Conservation (phyloP, 805 yeast genomes). For the Spathaspora sp. region DNA sequence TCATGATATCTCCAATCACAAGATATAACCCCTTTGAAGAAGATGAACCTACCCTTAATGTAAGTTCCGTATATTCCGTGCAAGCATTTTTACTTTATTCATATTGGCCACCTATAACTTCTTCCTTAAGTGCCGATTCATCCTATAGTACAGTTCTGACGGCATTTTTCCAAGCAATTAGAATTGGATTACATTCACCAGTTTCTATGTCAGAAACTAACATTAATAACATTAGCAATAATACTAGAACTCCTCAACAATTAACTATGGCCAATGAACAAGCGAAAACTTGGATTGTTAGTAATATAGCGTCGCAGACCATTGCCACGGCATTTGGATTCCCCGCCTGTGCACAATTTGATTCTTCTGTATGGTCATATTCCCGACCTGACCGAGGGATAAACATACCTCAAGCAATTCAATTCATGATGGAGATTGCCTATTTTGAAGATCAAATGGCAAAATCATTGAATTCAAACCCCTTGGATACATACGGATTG, state of each 20-base stretch:
- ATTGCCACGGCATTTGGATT: slow-evolving; percentile 92
- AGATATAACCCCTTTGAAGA: slow-evolving; percentile 74
- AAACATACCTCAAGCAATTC: slow-evolving; percentile 55
- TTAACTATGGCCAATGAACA: slow-evolving; percentile 64
- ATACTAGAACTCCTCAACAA: slow-evolving; percentile 36
- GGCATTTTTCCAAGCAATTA: slow-evolving; percentile 87
- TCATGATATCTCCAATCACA: slow-evolving; percentile 86
- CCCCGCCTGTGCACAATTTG: slow-evolving; percentile 88
- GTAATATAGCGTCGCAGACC: slow-evolving; percentile 85
- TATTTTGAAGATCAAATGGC: slow-evolving; percentile 84
- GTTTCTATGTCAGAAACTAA: slow-evolving; percentile 6
- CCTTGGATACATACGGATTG: slow-evolving; percentile 61
- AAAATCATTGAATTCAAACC: slow-evolving; percentile 68
- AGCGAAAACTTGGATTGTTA: slow-evolving; percentile 86
- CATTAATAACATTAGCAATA: slow-evolving; percentile 18
- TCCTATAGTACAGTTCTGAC: slow-evolving; percentile 94
- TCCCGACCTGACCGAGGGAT: slow-evolving; percentile 44
- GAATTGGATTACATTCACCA: slow-evolving; percentile 85
- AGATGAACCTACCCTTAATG: slow-evolving; percentile 80
- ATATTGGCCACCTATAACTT: slow-evolving; percentile 94
- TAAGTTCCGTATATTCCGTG: slow-evolving; percentile 88
- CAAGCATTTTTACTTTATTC: slow-evolving; percentile 89
- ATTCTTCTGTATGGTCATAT: slow-evolving; percentile 58
- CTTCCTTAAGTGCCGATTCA: slow-evolving; percentile 91
- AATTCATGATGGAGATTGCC: slow-evolving; percentile 78